Evolutionary conservation across 805 yeast genomes (phyloP).

Genomic region (Candida hispaniensis): DNA sequence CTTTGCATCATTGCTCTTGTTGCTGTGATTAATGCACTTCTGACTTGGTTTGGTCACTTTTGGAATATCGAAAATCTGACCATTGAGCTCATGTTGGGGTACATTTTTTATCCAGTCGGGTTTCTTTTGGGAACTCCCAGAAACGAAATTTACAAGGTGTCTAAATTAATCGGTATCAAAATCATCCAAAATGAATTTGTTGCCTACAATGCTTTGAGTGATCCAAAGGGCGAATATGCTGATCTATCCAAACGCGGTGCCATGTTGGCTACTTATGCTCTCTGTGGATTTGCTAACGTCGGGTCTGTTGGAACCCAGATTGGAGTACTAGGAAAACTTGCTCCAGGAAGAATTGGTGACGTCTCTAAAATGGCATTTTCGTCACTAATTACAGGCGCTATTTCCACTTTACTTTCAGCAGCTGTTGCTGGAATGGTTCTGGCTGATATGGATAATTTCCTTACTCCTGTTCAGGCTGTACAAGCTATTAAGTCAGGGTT

Average conservation of each 20-base stretch:
- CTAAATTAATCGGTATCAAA: constrained; percentile 45
- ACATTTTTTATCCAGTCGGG: constrained; percentile 49
- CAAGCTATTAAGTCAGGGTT: no score
- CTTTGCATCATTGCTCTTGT: constrained; percentile 53
- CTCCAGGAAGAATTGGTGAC: constrained; percentile 40
- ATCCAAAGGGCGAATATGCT: constrained; percentile 33
- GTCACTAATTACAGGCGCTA: constrained; percentile 42
- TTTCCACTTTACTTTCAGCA: constrained; percentile 46
- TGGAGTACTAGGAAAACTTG: constrained; percentile 48
- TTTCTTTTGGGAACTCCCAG: constrained; percentile 49
- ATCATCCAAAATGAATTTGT: constrained; percentile 54
- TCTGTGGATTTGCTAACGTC: constrained; percentile 53
- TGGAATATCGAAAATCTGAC: constrained; percentile 47
- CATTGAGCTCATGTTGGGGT: constrained; percentile 45
- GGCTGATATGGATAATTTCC: constrained; percentile 33
- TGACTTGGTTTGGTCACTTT: constrained; percentile 51
- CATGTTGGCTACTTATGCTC: constrained; percentile 48
- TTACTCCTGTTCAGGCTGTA: constrained; percentile 15
- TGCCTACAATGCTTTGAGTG: constrained; percentile 37
- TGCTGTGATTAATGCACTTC: constrained; percentile 43
- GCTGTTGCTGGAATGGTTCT: constrained; percentile 55
- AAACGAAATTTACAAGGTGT: constrained; percentile 40
- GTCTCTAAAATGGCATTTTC: constrained; percentile 38
- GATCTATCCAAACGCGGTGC: constrained; percentile 41
- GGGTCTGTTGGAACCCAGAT: constrained; percentile 53